These are phyloP conservation scores for Ophiocordyceps polyrhachis-furcata DNA, from an alignment of 2,329 filamentous ascomycete species.

Conservation along the genomic window DNA sequence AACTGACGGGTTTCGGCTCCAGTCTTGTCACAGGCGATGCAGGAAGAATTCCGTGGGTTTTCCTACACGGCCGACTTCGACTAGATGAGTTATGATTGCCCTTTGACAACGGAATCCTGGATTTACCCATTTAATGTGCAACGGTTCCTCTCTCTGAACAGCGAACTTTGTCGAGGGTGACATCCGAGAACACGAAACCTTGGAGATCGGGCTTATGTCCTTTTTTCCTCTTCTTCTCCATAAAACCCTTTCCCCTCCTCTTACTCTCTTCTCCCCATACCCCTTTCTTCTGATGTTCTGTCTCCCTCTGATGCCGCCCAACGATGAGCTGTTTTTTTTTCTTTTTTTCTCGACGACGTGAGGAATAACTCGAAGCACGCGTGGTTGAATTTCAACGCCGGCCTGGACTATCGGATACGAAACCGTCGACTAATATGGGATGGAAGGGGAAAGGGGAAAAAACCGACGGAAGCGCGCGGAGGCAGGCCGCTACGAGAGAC, in stretches of 20 bases:
- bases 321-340: neutral
- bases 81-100: slow-evolving; percentile 18
- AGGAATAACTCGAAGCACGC: neutral
- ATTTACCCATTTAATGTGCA: neutral
- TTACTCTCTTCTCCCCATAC: neutral
- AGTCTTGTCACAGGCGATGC: slow-evolving; percentile 97
- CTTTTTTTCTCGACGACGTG: neutral
- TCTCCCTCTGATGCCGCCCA: neutral
- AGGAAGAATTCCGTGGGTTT: slow-evolving; percentile 98
- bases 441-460: neutral
- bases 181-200: too few relatives aligned
- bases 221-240: too few relatives aligned
- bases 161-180: too few relatives aligned
- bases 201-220: too few relatives aligned
- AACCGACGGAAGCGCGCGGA: neutral
- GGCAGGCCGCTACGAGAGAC: neutral
- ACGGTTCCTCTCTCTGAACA: too few relatives aligned
- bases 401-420: neutral
- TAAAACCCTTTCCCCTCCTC: neutral
- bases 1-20: slow-evolving; percentile 2
- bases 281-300: neutral
- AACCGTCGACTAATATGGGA: neutral
- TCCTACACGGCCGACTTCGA: slow-evolving; percentile 91
- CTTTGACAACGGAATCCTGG: neutral
- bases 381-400: neutral